phyloP scores from a whole-genome alignment of 1,284 basidiomycete species.

The Trichosporon sp. region DNA sequence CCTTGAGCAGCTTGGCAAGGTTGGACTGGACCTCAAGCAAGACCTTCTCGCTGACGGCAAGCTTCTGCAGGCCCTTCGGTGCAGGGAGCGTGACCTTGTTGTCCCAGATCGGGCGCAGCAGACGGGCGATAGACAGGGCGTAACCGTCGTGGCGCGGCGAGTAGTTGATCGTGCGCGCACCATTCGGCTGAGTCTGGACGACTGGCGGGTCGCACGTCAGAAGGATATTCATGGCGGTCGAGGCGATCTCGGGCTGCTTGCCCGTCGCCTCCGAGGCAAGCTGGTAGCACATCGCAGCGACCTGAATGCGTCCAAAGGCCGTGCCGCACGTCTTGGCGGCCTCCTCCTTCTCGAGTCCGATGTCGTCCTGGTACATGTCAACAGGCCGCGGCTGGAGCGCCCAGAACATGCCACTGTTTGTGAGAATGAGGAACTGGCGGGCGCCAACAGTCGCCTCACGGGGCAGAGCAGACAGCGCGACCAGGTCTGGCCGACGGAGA shows the following conservation, averaged over 20 bases:
- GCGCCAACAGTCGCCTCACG: slow-evolving; percentile 28
- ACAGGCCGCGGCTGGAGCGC: slow-evolving; percentile 34
- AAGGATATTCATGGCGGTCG: slow-evolving; percentile 30
- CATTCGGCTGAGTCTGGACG: slow-evolving; percentile 24
- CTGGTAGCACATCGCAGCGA: slow-evolving; percentile 37
- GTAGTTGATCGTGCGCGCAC: slow-evolving; percentile 55
- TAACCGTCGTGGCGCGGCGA: slow-evolving; percentile 87
- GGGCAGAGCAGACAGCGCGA: slow-evolving; percentile 31
- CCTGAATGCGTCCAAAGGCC: slow-evolving; percentile 36
- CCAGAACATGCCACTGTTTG: slow-evolving; percentile 36
- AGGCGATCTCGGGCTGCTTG: slow-evolving; percentile 26
- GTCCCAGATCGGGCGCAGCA: slow-evolving; percentile 83
- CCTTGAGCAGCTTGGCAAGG: slow-evolving; percentile 66
- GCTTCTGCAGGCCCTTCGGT: slow-evolving; percentile 15
- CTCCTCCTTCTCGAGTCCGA: slow-evolving; percentile 36
- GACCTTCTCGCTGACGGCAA: slow-evolving; percentile 55
- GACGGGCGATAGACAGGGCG: slow-evolving; percentile 75
- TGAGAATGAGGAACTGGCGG: slow-evolving; percentile 37
- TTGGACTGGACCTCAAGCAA: slow-evolving; percentile 71
- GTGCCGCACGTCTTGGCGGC: slow-evolving; percentile 22
- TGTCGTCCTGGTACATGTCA: slow-evolving; percentile 35
- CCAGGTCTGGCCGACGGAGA: slow-evolving; percentile 18
- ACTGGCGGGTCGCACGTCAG: slow-evolving; percentile 28
- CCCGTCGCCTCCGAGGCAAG: slow-evolving; percentile 24
- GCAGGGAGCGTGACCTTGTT: slow-evolving; percentile 58